These are phyloP conservation scores for Phytopythium montanum DNA, from an alignment of 352 stramenopile species.

Conservation along the genomic window DNA sequence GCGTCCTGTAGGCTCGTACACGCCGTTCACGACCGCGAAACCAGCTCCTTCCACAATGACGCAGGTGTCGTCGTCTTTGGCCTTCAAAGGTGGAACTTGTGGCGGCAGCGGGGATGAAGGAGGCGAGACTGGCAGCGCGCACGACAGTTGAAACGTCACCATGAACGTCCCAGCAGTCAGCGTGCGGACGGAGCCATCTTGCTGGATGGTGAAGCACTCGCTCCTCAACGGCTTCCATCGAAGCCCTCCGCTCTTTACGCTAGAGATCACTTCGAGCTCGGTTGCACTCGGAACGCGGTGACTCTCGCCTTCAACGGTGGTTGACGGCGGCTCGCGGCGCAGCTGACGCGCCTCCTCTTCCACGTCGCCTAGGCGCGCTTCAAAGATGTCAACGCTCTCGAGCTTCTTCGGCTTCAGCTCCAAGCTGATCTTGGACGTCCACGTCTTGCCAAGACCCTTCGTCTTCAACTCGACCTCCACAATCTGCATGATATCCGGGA, in stretches of 20 bases:
- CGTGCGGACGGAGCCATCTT: not conserved
- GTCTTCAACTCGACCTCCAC: not conserved
- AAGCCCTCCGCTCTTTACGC: not conserved
- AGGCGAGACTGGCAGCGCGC: not conserved
- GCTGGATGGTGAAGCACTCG: not conserved
- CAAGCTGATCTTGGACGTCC: not conserved
- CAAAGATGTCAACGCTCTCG: not conserved
- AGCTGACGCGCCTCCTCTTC: not conserved
- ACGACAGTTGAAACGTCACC: not conserved
- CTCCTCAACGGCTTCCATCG: not conserved
- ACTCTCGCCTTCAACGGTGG: not conserved
- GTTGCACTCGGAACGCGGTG: not conserved
- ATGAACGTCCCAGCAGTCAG: not conserved
- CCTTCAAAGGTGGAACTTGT: not conserved
- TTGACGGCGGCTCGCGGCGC: not conserved
- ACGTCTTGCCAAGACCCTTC: not conserved
- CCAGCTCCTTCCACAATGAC: constrained; percentile 91
- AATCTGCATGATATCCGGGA: not conserved
- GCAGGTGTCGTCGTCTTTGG: constrained; percentile 56
- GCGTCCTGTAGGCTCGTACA: constrained; percentile 82
- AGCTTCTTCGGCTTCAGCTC: not conserved
- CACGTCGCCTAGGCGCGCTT: not conserved
- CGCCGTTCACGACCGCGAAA: constrained; percentile 89
- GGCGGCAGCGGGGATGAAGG: too few relatives aligned
- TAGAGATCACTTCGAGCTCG: not conserved